Evolutionary conservation across 345 rosid species (phyloP), one percentile per base, ranked within the genome.

Genomic region (Rhodamnia rubescens): DNA sequence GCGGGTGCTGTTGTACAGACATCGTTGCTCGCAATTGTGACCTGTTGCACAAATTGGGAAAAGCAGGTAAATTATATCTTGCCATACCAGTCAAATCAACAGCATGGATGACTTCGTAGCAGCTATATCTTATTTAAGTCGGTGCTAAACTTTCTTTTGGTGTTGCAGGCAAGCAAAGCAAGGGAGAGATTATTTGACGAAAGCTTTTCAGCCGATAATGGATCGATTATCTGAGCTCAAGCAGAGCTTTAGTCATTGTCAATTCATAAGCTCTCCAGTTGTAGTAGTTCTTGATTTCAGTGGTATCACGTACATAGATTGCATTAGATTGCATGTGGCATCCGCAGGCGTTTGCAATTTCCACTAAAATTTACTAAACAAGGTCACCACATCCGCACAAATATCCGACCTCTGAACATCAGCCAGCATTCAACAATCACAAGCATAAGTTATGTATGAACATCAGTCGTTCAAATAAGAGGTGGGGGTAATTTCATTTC

Each of bases 21-120:
- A 22, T 1, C 90, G 53, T 82, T 93, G 84, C 94, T 96, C 5
- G 85, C 52, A 52, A 27, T 91, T 27, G 87, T 95, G 57, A 95
- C 98, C 20, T 57, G 89, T 22, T 88, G 89, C 86, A 91, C 92
- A 42, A 88, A 95, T 88, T 96, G 96, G 98, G 93, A 93, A 87
- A 88, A 88, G 85, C 93, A 88, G 94, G 96, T 95, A 78, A 7
- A 16, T 32, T 21, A 49, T n/a, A 14, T 20, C 7, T n/a, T 22
- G 11, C 27, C 49, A 7, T 16, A 16, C 74, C 55, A 69, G 21
- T 55, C 6, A n/a, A 18, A 13, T 51, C 53, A 74, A 85, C 51
- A 20, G 16, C 18, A 22, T 21, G 26, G 47, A 69, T 69, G 24
- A 32, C 78, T 69, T 69, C 78, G 32, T 69, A 69, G 78, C 78